Percentiles rank a stretch among this genome's conserved stretches.
These are phyloP conservation scores for Botrytis aclada DNA, from an alignment of 2,329 filamentous ascomycete species.

Conservation along the genomic window DNA sequence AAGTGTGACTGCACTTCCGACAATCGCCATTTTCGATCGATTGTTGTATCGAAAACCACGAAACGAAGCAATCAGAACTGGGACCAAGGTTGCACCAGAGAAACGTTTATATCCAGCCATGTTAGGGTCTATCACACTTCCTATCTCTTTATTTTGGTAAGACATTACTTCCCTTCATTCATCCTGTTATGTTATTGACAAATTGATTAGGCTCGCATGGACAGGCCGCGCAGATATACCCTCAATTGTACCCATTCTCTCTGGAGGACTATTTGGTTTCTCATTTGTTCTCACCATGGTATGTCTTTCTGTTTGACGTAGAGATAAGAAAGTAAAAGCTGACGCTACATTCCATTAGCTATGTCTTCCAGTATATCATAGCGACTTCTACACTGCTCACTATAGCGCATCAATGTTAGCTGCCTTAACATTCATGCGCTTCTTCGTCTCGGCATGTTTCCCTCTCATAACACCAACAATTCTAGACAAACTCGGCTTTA, in stretches of 20 bases:
- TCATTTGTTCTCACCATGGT: conserved; percentile 59
- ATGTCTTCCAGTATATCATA: conserved; percentile 14
- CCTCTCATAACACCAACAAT: conserved; percentile 47
- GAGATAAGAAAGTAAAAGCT: not conserved
- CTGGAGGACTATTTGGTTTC: conserved; percentile 49
- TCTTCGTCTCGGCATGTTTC: conserved; percentile 32
- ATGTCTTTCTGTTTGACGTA: conserved; percentile 20
- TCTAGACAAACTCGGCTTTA: conserved; percentile 41
- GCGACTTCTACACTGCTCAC: conserved; percentile 12
- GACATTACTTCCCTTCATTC: not conserved
- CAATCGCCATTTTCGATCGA: conserved; percentile 12
- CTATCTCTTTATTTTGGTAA: conserved; percentile 41
- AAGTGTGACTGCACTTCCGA: conserved; percentile 8
- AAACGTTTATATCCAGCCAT: conserved; percentile 58
- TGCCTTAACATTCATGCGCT: conserved; percentile 23
- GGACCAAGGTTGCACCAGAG: conserved; percentile 45
- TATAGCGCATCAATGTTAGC: conserved; percentile 16
- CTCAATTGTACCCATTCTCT: conserved; percentile 35
- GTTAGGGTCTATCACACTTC: conserved; percentile 40
- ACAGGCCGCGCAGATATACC: conserved; percentile 27
- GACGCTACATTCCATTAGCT: not conserved
- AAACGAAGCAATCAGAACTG: not conserved
- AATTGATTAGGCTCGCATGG: conserved; percentile 24
- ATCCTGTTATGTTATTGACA: not conserved
- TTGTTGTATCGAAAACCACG: conserved; percentile 9